A percentile compares a stretch with the other conserved stretches of the same genome.
Conservation (phyloP, 1,284 basidiomycete species). For the Coriolopsis trogii region DNA sequence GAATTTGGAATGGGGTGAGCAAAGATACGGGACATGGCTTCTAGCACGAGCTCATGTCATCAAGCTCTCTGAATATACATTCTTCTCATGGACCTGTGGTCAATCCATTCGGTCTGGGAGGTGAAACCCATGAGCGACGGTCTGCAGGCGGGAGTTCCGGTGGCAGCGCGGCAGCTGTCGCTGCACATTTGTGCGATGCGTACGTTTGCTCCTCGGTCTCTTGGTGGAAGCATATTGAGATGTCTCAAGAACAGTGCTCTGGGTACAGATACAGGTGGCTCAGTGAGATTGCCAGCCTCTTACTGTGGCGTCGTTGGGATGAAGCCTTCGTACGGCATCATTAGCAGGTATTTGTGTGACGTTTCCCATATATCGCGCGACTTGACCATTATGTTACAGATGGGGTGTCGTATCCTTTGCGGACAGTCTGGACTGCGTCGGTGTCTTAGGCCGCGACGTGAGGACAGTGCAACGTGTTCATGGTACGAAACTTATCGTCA, state of each 20-base stretch:
- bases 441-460: slow-evolving; percentile 70
- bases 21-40: slow-evolving; percentile 22
- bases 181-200: slow-evolving; percentile 79
- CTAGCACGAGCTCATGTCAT: slow-evolving; percentile 18
- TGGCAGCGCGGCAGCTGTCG: slow-evolving; percentile 83
- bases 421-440: slow-evolving; percentile 94
- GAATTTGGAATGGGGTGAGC: slow-evolving; percentile 97
- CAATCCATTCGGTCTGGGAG: slow-evolving; percentile 61
- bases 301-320: slow-evolving; percentile 93
- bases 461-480: slow-evolving; percentile 58
- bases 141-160: slow-evolving; percentile 86
- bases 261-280: slow-evolving; percentile 96
- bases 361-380: not conserved
- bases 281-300: slow-evolving; percentile 88
- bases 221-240: not conserved
- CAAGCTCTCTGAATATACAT: slow-evolving; percentile 74
- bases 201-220: slow-evolving; percentile 42
- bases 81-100: slow-evolving; percentile 75
- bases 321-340: slow-evolving; percentile 93
- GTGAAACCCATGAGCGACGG: slow-evolving; percentile 44
- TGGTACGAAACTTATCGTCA: slow-evolving; percentile 47
- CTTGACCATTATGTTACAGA: slow-evolving; percentile 43
- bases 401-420: slow-evolving; percentile 94
- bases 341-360: slow-evolving; percentile 69
- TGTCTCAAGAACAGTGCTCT: slow-evolving; percentile 63